phyloP scores from a whole-genome alignment of 163 green algal species.

The Trebouxiophyceae sp. region DNA sequence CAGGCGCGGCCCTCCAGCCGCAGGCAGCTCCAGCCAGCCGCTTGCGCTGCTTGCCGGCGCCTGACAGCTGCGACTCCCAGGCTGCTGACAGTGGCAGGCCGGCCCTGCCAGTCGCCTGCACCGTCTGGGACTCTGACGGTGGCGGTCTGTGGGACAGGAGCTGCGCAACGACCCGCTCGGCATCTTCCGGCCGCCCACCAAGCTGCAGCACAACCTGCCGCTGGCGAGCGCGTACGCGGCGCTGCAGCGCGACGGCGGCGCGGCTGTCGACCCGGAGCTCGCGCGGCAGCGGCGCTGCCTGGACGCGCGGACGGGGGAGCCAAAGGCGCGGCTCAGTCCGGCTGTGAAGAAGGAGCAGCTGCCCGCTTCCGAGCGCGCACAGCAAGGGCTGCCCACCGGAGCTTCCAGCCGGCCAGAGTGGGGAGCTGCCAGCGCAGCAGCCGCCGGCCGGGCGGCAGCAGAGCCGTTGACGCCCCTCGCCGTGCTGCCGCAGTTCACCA shows the following conservation, averaged over 20 bases:
- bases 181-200: slow-evolving; percentile 76
- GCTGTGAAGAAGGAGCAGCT: too few relatives aligned
- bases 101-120: too few relatives aligned
- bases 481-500: slow-evolving; percentile 85
- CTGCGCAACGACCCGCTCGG: slow-evolving; percentile 81
- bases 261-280: slow-evolving; percentile 29
- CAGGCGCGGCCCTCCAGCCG: too few relatives aligned
- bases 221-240: slow-evolving; percentile 73
- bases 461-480: background rate
- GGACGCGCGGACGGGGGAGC: slow-evolving; percentile 72
- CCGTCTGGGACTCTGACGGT: too few relatives aligned
- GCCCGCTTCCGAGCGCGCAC: too few relatives aligned
- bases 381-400: too few relatives aligned
- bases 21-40: too few relatives aligned
- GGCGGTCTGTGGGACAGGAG: too few relatives aligned
- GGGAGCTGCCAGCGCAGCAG: background rate
- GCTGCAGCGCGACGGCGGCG: slow-evolving; percentile 11
- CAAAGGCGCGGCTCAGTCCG: slow-evolving; percentile 34
- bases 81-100: too few relatives aligned
- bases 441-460: background rate
- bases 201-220: slow-evolving; percentile 87
- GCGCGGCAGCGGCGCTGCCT: slow-evolving; percentile 66
- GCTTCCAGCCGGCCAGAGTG: too few relatives aligned
- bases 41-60: too few relatives aligned
- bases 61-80: background rate